Evolutionary conservation across 202 grass and related monocot genomes (phyloP).

Genomic region (Setaria italica): DNA sequence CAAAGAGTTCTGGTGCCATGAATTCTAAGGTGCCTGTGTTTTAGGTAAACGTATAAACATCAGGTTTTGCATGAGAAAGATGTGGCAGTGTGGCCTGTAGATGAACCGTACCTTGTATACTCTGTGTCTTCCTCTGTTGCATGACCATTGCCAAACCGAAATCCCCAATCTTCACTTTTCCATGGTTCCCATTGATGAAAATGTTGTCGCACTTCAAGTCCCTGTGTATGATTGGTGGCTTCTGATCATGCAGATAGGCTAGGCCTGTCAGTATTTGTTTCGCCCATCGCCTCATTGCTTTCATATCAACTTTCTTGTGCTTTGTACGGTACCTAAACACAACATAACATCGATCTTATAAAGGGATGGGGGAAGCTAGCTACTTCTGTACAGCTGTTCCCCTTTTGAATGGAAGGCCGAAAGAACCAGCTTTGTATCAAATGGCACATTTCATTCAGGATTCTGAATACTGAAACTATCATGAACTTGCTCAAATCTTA

Average conservation of each 20-base stretch:
- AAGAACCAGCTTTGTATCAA: background rate
- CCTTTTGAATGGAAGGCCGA: background rate
- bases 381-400: background rate
- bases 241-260: slow-evolving; percentile 50
- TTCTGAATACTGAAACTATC: background rate
- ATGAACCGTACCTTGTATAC: slow-evolving; percentile 47
- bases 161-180: slow-evolving; percentile 62
- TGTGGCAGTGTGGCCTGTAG: background rate
- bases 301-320: slow-evolving; percentile 58
- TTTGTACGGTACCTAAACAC: slow-evolving; percentile 51
- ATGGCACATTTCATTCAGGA: background rate
- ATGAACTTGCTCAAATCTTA: background rate
- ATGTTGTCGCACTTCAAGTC: slow-evolving; percentile 70
- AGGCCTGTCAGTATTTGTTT: slow-evolving; percentile 57
- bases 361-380: background rate
- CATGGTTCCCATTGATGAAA: slow-evolving; percentile 68
- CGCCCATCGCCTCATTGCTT: slow-evolving; percentile 58
- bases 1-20: slow-evolving; percentile 65
- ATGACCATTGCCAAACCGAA: slow-evolving; percentile 61
- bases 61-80: background rate
- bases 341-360: background rate
- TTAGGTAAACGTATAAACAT: background rate
- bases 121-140: slow-evolving; percentile 52
- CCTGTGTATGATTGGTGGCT: slow-evolving; percentile 58
- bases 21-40: slow-evolving; percentile 58